These are phyloP conservation scores for Cicer arietinum DNA, from an alignment of 306 rosid genomes.

Conservation along the genomic window DNA sequence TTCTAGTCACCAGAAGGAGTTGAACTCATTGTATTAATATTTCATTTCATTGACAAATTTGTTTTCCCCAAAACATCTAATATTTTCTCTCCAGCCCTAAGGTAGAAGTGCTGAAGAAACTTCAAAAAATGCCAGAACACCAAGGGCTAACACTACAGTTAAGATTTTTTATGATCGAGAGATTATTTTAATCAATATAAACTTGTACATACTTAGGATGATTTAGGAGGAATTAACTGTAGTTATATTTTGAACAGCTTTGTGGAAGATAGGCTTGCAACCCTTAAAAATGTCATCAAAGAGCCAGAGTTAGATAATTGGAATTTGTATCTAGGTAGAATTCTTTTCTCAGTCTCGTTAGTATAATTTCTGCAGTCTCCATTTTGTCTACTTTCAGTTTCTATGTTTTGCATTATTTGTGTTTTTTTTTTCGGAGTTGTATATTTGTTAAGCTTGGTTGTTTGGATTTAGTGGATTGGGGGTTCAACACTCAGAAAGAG, in stretches of 20 bases:
- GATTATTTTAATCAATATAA: slow-evolving; percentile 4
- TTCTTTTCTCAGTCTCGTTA: slow-evolving; percentile 22
- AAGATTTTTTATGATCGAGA: slow-evolving; percentile 45
- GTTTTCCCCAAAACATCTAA: background rate
- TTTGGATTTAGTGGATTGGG: slow-evolving; percentile 71
- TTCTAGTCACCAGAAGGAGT: too few relatives aligned
- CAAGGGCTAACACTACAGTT: slow-evolving; percentile 81
- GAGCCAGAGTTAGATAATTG: slow-evolving; percentile 84
- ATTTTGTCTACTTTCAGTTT: slow-evolving; percentile 8
- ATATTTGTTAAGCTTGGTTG: slow-evolving; percentile 33
- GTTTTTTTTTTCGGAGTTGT: background rate
- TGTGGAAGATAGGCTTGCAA: slow-evolving; percentile 86
- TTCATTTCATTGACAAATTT: slow-evolving; percentile 28
- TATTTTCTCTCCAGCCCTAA: slow-evolving; percentile 66
- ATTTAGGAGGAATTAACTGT: slow-evolving; percentile 31
- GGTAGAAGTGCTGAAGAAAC: slow-evolving; percentile 83
- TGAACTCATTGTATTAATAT: background rate
- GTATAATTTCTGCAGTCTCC: background rate
- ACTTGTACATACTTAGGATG: slow-evolving; percentile 13
- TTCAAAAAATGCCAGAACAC: slow-evolving; percentile 82
- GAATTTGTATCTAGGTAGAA: slow-evolving; percentile 82
- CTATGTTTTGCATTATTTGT: slow-evolving; percentile 23
- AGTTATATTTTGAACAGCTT: slow-evolving; percentile 59
- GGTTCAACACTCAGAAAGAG: slow-evolving; percentile 86
- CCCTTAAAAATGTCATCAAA: slow-evolving; percentile 82